Percentiles rank a stretch among this genome's conserved stretches.
These are phyloP conservation scores for Epithemia pelagica DNA, from an alignment of 108 stramenopile genomes.

Conservation along the genomic window DNA sequence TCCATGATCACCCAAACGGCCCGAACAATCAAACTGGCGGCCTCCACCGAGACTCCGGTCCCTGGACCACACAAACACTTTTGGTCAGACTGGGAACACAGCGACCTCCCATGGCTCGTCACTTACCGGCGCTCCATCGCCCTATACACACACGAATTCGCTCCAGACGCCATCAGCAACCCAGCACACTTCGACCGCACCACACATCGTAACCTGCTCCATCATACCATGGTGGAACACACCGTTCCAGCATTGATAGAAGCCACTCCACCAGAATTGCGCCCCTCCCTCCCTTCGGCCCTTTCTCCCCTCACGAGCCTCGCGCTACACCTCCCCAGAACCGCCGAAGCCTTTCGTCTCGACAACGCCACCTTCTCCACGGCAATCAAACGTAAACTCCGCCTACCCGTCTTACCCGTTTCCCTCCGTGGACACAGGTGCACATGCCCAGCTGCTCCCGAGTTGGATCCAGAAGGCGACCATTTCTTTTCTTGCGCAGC, in stretches of 20 bases:
- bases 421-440: not conserved
- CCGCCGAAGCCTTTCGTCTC: not conserved
- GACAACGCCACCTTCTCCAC: not conserved
- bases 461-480: not conserved
- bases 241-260: not conserved
- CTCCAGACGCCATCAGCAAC: not conserved
- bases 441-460: not conserved
- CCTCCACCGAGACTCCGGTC: not conserved
- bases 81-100: no score
- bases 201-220: not conserved
- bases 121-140: not conserved
- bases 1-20: not conserved
- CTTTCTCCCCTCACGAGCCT: not conserved
- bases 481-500: not conserved
- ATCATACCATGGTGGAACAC: not conserved
- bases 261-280: not conserved
- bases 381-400: not conserved
- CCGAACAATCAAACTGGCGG: not conserved
- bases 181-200: not conserved
- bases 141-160: not conserved
- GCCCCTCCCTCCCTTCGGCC: not conserved
- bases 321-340: not conserved
- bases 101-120: no score
- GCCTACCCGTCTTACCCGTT: not conserved
- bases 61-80: not conserved